Percentiles rank a stretch among this genome's conserved stretches.
phyloP scores from a whole-genome alignment of 2,329 filamentous ascomycete species.

The Zasmidium citrigriseum region DNA sequence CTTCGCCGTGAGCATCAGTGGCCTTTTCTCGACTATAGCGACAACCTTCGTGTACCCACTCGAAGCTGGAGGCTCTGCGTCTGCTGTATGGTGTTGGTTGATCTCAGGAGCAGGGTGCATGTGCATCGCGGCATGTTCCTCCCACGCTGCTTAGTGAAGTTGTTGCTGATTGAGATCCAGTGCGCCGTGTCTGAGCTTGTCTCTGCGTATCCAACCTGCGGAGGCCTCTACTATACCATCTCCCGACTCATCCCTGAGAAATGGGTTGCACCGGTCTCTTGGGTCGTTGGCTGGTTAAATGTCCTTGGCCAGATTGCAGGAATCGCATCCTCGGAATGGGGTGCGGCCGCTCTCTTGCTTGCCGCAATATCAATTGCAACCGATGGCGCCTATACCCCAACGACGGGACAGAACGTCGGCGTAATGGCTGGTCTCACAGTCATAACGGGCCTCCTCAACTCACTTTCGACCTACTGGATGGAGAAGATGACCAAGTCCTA shows the following conservation, averaged over 20 bases:
- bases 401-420: conserved; percentile 49
- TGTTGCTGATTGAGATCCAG: conserved; percentile 5
- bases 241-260: conserved; percentile 53
- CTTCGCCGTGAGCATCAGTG: conserved; percentile 60
- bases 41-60: conserved; percentile 59
- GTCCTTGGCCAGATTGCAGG: conserved; percentile 55
- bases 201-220: conserved; percentile 60
- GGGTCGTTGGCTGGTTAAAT: conserved; percentile 45
- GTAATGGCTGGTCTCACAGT: conserved; percentile 59
- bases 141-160: neutral
- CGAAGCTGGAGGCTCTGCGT: conserved; percentile 54
- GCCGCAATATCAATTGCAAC: conserved; percentile 54
- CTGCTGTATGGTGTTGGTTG: conserved; percentile 61
- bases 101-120: conserved; percentile 59
- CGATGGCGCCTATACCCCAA: conserved; percentile 40
- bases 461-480: conserved; percentile 59
- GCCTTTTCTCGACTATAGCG: conserved; percentile 57
- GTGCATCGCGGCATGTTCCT: conserved; percentile 47
- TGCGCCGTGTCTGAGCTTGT: conserved; percentile 58
- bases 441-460: conserved; percentile 56
- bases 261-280: conserved; percentile 53
- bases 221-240: conserved; percentile 52
- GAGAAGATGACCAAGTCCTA: conserved; percentile 60
- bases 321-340: conserved; percentile 60
- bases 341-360: conserved; percentile 57